Percentiles rank a stretch among this genome's conserved stretches.
Evolutionary conservation across 331 rosid genomes (phyloP).

Genomic region (Spiraea crenata): DNA sequence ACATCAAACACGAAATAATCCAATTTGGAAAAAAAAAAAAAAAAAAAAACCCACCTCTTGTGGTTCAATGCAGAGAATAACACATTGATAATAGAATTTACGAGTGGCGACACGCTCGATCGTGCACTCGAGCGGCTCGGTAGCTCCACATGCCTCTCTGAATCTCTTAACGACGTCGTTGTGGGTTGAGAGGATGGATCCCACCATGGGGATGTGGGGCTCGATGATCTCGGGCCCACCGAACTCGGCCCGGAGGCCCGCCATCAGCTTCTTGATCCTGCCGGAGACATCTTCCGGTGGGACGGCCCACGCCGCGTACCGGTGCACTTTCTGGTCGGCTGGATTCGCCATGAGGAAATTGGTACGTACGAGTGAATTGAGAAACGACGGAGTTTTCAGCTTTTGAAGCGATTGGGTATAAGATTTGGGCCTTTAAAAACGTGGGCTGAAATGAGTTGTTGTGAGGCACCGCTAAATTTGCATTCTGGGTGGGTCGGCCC

Average conservation of each 20-base stretch:
- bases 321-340: neutral
- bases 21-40: neutral
- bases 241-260: neutral
- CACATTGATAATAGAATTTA: conserved; percentile 68
- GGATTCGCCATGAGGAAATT: neutral
- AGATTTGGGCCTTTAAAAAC: too few species aligned
- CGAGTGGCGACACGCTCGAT: conserved; percentile 59
- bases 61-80: conserved; percentile 66
- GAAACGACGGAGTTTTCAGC: too few species aligned
- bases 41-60: conserved; percentile 35
- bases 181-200: conserved; percentile 46
- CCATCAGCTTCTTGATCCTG: conserved; percentile 3
- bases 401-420: too few species aligned
- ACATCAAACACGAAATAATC: neutral
- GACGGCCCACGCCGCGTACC: neutral
- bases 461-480: too few species aligned
- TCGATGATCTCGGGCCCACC: conserved; percentile 8
- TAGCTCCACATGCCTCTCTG: conserved; percentile 47
- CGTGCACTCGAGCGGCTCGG: conserved; percentile 40
- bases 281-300: neutral
- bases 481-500: too few species aligned
- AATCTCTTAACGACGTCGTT: conserved; percentile 54
- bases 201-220: conserved; percentile 47
- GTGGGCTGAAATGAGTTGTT: too few species aligned
- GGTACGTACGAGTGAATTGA: too few species aligned